phyloP scores from a whole-genome alignment of 345 rosid genomes.

The Carallia pectinifolia region DNA sequence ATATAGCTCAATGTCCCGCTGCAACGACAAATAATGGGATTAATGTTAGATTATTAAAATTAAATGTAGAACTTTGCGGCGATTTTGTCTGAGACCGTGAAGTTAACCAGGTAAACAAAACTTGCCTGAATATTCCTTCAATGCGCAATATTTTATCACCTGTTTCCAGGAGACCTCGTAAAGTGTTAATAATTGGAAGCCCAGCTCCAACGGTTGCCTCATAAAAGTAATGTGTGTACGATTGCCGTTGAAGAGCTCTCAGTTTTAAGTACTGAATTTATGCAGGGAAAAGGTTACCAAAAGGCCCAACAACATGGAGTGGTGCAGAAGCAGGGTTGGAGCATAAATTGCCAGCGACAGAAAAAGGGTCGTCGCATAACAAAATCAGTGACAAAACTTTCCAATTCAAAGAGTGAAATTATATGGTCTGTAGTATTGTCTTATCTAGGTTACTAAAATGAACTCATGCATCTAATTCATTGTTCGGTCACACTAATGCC shows the following conservation, averaged over 20 bases:
- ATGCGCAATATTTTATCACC: constrained; percentile 85
- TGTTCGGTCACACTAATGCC: too few species aligned
- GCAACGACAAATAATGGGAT: constrained; percentile 24
- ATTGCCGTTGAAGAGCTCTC: constrained; percentile 94
- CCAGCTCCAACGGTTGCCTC: constrained; percentile 99
- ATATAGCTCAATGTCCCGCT: constrained; percentile 97
- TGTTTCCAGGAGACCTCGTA: constrained; percentile 94
- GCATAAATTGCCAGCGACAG: not conserved
- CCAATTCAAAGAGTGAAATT: too few species aligned
- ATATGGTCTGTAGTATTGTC: too few species aligned
- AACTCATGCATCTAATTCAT: too few species aligned
- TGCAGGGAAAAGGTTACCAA: constrained; percentile 14
- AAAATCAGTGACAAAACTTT: not conserved
- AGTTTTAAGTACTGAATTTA: constrained; percentile 69
- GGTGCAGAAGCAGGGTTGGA: not conserved
- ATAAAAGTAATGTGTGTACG: constrained; percentile 95
- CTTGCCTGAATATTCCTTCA: constrained; percentile 93
- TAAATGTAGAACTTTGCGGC: not conserved
- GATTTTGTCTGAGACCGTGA: not conserved
- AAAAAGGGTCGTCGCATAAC: not conserved
- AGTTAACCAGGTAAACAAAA: not conserved
- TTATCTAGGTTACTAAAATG: too few species aligned
- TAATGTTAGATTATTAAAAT: not conserved
- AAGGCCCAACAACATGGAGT: not conserved
- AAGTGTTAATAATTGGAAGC: constrained; percentile 94